phyloP scores from a whole-genome alignment of 805 yeast species.

The Yamadazyma tumulicola region DNA sequence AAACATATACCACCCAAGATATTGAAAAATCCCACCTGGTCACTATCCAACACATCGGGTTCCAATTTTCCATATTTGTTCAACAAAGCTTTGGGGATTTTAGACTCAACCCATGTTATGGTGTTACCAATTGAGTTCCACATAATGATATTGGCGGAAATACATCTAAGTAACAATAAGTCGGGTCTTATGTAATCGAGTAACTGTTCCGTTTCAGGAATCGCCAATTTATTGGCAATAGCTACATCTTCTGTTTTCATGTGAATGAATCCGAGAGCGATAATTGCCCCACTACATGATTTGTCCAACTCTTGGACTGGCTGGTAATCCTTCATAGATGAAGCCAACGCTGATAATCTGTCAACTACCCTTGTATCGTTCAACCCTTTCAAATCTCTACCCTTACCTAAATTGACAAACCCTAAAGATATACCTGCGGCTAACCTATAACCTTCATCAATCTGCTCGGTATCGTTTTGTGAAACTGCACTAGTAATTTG shows the following conservation, averaged over 20 bases:
- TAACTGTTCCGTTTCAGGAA: conserved; percentile 58
- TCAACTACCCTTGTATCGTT: conserved; percentile 66
- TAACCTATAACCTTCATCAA: conserved; percentile 76
- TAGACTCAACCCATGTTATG: conserved; percentile 52
- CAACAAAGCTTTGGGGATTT: conserved; percentile 49
- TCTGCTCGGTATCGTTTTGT: conserved; percentile 53
- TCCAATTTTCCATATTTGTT: conserved; percentile 19
- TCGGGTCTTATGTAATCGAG: conserved; percentile 80
- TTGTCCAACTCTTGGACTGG: conserved; percentile 56
- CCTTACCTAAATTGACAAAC: conserved; percentile 74
- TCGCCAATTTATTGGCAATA: conserved; percentile 57
- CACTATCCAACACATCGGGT: conserved; percentile 44
- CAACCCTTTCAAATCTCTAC: conserved; percentile 54
- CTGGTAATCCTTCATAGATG: conserved; percentile 60
- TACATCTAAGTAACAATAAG: conserved; percentile 58
- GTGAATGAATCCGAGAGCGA: conserved; percentile 73
- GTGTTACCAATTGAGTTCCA: conserved; percentile 62
- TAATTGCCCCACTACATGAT: conserved; percentile 68
- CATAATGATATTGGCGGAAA: conserved; percentile 62
- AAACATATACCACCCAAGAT: conserved; percentile 72
- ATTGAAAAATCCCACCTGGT: conserved; percentile 58
- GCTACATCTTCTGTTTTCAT: conserved; percentile 58
- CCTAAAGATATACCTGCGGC: conserved; percentile 92
- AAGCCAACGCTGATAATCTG: conserved; percentile 53
- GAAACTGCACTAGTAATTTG: conserved; percentile 59